Evolutionary conservation across 441 rosid species (phyloP), one percentile per base, ranked within the genome.

Genomic region (Populus hybrid): DNA sequence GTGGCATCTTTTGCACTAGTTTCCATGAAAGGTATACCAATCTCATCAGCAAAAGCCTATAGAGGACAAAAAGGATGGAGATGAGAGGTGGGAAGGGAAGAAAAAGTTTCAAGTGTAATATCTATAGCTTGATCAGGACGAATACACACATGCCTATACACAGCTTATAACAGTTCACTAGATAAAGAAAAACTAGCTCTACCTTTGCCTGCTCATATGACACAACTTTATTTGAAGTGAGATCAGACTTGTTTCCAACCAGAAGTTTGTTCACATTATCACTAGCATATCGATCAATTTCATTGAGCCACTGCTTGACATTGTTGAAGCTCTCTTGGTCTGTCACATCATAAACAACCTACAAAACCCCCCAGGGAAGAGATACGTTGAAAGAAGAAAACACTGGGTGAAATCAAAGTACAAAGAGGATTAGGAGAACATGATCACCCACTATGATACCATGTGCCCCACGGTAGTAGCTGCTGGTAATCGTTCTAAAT

Each of bases 251-350:
- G 89, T 92, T 92, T 46, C 94, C 97, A 71, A 92, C 97, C 8
- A 92, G 85, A 82, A 92, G 97, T 86, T 92, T 92, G 89, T 92
- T 90, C 81, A 92, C 97, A 79, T 86, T 90, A 70, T 92, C 97
- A 75, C 93, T 92, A 30, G 94, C 97, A 84, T 92, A 90, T 26
- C 97, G 93, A 57, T 90, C 97, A 12, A 92, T 92, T 79, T 92
- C 97, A 76, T 85, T 92, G 86, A 92, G 78, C 97, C 94, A 92
- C 81, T 90, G 94, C 85, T 92, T 92, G 50, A 92, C 97, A 84
- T 92, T 92, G 85, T 90, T 92, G 82, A 90, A 90, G 84, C 97
- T 92, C 81, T 92, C 97, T 75, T 89, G 92, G 82, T 92, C 97
- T 2, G 97, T 92, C 42, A 90, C 94, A 77, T 92, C 97, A 81